A percentile compares a stretch with the other conserved stretches of the same genome.
These are phyloP conservation scores for Starmerella etchellsii DNA, from an alignment of 805 yeast species.

Conservation along the genomic window DNA sequence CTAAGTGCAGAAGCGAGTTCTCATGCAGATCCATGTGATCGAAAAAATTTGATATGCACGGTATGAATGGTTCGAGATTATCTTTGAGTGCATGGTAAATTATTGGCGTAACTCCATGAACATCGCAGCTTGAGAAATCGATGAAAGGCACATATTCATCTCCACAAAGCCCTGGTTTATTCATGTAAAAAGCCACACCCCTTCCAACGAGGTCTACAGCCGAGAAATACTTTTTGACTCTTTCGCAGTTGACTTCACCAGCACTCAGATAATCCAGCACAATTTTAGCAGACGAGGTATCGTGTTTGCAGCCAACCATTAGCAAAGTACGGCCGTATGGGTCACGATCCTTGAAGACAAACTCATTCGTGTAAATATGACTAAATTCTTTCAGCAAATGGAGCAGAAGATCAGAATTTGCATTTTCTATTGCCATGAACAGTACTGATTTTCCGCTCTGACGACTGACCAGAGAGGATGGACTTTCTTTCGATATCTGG, in stretches of 20 bases:
- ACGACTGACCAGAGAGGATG: conserved; percentile 23
- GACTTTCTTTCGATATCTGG: conserved; percentile 18
- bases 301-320: conserved; percentile 44
- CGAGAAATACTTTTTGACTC: conserved; percentile 34
- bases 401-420: conserved; percentile 35
- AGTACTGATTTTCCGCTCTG: conserved; percentile 57
- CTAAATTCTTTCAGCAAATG: conserved; percentile 29
- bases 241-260: not conserved
- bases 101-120: conserved; percentile 62
- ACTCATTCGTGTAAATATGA: conserved; percentile 48
- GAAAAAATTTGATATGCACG: conserved; percentile 7
- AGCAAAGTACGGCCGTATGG: conserved; percentile 44
- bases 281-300: conserved; percentile 31
- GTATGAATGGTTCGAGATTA: not conserved
- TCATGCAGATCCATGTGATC: conserved; percentile 64
- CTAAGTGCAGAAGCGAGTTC: conserved; percentile 63
- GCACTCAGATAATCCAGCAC: not conserved
- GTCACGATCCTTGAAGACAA: conserved; percentile 50
- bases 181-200: conserved; percentile 61
- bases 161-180: conserved; percentile 43
- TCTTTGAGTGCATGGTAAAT: conserved; percentile 41
- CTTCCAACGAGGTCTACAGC: conserved; percentile 41
- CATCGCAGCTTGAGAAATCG: conserved; percentile 59
- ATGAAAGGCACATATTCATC: conserved; percentile 42
- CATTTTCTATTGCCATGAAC: conserved; percentile 44